Percentiles rank a stretch among this genome's conserved stretches.
Evolutionary conservation across 1,139 yeast genomes (phyloP).

Genomic region (Yamadazyma dushanensis): DNA sequence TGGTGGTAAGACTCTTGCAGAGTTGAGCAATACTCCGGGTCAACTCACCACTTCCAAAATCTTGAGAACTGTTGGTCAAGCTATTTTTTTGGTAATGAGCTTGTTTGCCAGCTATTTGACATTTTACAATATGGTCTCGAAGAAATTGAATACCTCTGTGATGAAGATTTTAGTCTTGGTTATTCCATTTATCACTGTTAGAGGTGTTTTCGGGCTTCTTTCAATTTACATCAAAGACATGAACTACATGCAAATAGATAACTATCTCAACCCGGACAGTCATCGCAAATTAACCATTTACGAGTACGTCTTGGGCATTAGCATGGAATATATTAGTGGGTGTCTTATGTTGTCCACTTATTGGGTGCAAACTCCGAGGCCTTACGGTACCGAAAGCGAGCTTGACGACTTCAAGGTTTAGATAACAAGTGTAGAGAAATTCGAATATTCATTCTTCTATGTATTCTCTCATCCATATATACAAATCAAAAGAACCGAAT

Average conservation of each 20-base stretch:
- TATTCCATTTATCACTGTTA: slow-evolving; percentile 8
- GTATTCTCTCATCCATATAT: too few relatives aligned
- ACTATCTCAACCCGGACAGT: slow-evolving; percentile 24
- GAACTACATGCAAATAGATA: slow-evolving; percentile 21
- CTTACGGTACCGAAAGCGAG: too few relatives aligned
- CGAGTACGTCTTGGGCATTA: slow-evolving; percentile 37
- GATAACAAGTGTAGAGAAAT: too few relatives aligned
- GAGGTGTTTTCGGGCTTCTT: slow-evolving; percentile 12
- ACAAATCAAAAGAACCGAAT: too few relatives aligned
- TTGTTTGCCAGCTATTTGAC: slow-evolving; percentile 20
- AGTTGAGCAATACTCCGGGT: slow-evolving; percentile 11
- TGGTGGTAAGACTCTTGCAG: slow-evolving; percentile 16
- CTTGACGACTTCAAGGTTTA: too few relatives aligned
- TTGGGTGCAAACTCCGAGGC: too few relatives aligned
- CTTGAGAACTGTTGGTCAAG: slow-evolving; percentile 36
- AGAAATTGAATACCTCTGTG: slow-evolving; percentile 18
- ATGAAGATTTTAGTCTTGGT: slow-evolving; percentile 15
- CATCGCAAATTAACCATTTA: slow-evolving; percentile 24
- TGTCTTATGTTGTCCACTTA: neutral
- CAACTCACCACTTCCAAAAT: slow-evolving; percentile 23
- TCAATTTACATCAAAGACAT: slow-evolving; percentile 7
- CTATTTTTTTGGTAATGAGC: slow-evolving; percentile 28
- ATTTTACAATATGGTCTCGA: slow-evolving; percentile 17
- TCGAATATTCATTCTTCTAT: too few relatives aligned
- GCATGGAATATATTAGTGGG: slow-evolving; percentile 35